Evolutionary conservation across 2,329 filamentous ascomycete species (phyloP).

Genomic region (Thelonectria discophora): DNA sequence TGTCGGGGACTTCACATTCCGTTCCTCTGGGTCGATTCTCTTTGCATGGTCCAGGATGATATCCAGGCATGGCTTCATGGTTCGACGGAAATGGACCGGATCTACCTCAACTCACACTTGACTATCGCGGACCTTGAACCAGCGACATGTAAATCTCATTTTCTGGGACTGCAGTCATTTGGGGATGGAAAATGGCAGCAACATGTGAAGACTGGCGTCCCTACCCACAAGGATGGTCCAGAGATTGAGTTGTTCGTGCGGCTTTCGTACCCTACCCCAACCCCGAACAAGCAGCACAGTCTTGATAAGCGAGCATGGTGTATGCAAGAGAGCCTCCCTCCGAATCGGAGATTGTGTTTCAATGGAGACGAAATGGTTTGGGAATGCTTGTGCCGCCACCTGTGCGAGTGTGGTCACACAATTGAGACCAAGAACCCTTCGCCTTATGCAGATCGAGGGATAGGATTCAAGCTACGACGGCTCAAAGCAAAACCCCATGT

Average conservation of each 20-base stretch:
- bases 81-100: slow-evolving; percentile 4
- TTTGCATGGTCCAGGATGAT: slow-evolving; percentile 6
- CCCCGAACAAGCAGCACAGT: neutral
- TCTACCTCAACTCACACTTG: slow-evolving; percentile 4
- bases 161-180: neutral
- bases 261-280: neutral
- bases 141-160: neutral
- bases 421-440: neutral
- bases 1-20: neutral
- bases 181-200: neutral
- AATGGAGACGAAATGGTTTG: neutral
- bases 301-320: neutral
- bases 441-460: no score
- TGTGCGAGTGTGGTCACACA: neutral
- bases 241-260: neutral
- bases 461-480: neutral
- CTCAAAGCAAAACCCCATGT: neutral
- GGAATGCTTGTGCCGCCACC: neutral
- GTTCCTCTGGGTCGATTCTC: neutral
- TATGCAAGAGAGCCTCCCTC: neutral
- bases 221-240: neutral
- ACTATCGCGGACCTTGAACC: slow-evolving; percentile 2
- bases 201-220: neutral
- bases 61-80: neutral
- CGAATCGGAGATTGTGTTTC: neutral